These are phyloP conservation scores for Aspergillus tubingensis DNA, from an alignment of 2,329 filamentous ascomycete species.

Conservation along the genomic window DNA sequence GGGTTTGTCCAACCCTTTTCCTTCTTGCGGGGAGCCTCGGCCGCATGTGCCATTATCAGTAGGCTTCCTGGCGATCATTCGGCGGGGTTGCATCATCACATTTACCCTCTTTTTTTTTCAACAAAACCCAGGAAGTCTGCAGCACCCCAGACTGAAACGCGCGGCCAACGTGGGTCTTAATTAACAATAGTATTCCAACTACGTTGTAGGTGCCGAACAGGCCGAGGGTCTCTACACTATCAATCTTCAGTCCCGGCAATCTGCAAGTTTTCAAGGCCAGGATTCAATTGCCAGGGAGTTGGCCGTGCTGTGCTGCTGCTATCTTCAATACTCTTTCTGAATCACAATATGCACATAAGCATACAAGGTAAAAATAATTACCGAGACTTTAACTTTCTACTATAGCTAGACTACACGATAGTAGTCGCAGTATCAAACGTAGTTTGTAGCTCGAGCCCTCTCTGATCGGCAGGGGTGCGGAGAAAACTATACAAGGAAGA, in stretches of 20 bases:
- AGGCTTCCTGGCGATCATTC: background rate
- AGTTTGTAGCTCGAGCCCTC: too few species aligned
- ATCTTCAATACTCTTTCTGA: background rate
- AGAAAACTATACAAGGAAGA: background rate
- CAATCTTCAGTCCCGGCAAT: background rate
- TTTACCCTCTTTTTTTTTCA: background rate
- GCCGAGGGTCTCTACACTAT: background rate
- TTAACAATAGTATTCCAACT: too few species aligned
- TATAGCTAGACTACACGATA: background rate
- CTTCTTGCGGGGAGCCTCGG: background rate
- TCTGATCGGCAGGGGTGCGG: background rate
- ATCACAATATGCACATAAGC: background rate
- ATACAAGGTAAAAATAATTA: too few species aligned
- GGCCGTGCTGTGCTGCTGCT: background rate
- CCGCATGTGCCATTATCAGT: background rate
- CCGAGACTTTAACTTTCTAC: too few species aligned
- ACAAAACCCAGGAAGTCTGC: background rate
- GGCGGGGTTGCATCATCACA: background rate
- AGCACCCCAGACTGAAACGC: background rate
- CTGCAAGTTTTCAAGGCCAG: background rate
- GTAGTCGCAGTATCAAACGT: background rate
- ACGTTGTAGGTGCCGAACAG: background rate
- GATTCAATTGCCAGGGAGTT: background rate
- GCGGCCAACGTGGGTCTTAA: background rate
- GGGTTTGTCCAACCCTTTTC: background rate